A percentile compares a stretch with the other conserved stretches of the same genome.
phyloP scores from a whole-genome alignment of 2,329 filamentous ascomycete genomes.

The Calonectria pauciramosa region DNA sequence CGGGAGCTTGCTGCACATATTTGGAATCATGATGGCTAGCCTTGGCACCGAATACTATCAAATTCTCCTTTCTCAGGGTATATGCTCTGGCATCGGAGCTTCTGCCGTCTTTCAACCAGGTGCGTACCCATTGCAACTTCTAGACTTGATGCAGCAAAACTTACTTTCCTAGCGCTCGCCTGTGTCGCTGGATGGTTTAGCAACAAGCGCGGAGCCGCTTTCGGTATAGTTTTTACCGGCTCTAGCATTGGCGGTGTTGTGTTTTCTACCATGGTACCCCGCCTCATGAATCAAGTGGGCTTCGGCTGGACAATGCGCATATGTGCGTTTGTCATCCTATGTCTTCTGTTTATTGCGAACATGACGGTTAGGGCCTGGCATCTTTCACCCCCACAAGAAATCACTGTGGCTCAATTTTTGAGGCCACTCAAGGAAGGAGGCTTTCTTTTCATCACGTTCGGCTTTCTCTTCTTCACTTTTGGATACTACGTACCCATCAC shows the following conservation, averaged over 20 bases:
- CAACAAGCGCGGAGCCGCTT: conserved; percentile 51
- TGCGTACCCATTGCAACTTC: conserved; percentile 21
- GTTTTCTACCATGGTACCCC: conserved; percentile 57
- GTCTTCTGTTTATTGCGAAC: conserved; percentile 49
- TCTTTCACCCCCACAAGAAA: conserved; percentile 42
- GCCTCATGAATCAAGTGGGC: conserved; percentile 50
- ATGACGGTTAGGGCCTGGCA: conserved; percentile 46
- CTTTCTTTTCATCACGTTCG: conserved; percentile 46
- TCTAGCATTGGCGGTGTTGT: conserved; percentile 57
- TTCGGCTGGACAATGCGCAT: conserved; percentile 58
- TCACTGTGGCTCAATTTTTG: conserved; percentile 47
- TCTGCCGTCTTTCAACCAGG: conserved; percentile 50
- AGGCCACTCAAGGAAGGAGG: conserved; percentile 49
- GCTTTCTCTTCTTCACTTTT: conserved; percentile 51
- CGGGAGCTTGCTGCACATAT: conserved; percentile 71
- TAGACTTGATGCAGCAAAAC: fast-evolving
- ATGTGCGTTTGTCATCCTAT: conserved; percentile 54
- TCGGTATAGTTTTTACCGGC: conserved; percentile 52
- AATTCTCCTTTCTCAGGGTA: conserved; percentile 56
- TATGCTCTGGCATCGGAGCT: conserved; percentile 53
- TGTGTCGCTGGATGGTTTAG: conserved; percentile 52
- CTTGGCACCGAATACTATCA: conserved; percentile 58
- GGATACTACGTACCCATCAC: conserved; percentile 56
- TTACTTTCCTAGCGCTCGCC: conserved; percentile 40
- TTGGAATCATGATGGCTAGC: conserved; percentile 74